Base-by-base conservation (phyloP, 352 stramenopile genomes). In the Blastocystis sp. region DNA sequence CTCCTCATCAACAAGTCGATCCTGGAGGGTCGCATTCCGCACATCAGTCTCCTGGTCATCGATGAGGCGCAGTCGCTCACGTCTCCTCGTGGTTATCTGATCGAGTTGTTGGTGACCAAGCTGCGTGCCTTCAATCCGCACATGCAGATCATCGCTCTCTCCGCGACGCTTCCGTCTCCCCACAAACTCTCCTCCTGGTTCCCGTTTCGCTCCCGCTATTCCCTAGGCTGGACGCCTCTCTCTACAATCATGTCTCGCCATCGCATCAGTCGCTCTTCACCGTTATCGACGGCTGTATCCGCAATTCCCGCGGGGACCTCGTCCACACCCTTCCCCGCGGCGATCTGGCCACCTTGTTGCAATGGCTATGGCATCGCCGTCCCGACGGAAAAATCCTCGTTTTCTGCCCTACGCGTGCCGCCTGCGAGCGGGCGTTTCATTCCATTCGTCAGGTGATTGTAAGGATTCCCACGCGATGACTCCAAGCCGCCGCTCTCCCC, bases 41-140 rank as follows among this genome's bases (percentile, higher is more conserved):
- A 21, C 34, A 63, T 79, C 48, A 79, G 61, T 29, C 46, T 79
- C n/a, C 38, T 79, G 8, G 61, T 79, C 53, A 29, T 79, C 18
- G 69, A 79, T 49, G 69, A 79, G 27, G 69, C 69, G n/a, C 69
- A 79, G n/a, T 63, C 69, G 27, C 32, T 79, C 18, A 44, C 61
- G 24, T 18, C n/a, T 49, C 42, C 61, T 4, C 69, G 69, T 18
- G 69, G 69, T 6, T 42, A 79, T 38, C 46, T 79, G 21, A 57
- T 79, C 36, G 69, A 79, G 53, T 29, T 79, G 18, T 44, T 79
- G 14, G 18, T 79, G 2, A 46, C 61, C 69, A 79, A 79, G 34
- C 53, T 79, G 44, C 40, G 44, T 24, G 2, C 49, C 16, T 38
- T 79, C 27, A 79, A 79, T 29, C 69, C 69, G 1, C 69, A 48